phyloP scores from a whole-genome alignment of 2,329 filamentous ascomycete species.

The Microthyrium microscopicum region DNA sequence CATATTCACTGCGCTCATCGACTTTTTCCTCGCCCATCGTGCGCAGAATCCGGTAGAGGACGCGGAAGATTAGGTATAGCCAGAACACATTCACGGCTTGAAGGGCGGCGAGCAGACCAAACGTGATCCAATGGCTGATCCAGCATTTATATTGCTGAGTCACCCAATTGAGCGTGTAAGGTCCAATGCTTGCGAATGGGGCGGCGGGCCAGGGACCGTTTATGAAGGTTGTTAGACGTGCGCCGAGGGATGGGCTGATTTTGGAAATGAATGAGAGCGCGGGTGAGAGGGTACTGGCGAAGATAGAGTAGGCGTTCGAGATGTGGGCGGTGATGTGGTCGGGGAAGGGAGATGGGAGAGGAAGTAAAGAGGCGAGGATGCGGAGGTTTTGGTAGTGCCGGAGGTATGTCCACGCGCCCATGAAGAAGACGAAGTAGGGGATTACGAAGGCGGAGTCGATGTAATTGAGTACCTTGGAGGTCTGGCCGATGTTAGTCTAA shows the following conservation, averaged over 20 bases:
- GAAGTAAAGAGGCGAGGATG: slow-evolving; percentile 57
- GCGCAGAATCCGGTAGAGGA: slow-evolving; percentile 53
- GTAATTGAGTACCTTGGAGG: slow-evolving; percentile 85
- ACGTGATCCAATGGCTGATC: slow-evolving; percentile 51
- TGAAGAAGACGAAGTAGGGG: slow-evolving; percentile 73
- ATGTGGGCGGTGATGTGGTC: slow-evolving; percentile 6
- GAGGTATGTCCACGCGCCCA: slow-evolving; percentile 72
- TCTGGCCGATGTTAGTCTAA: slow-evolving; percentile 31
- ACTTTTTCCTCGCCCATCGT: slow-evolving; percentile 36
- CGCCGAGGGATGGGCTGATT: slow-evolving; percentile 3
- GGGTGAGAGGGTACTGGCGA: not conserved
- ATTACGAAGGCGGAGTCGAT: slow-evolving; percentile 61
- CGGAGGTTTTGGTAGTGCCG: slow-evolving; percentile 71
- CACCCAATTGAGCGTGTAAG: slow-evolving; percentile 62
- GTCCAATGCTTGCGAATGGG: slow-evolving; percentile 57
- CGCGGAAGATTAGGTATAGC: slow-evolving; percentile 61
- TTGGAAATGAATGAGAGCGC: not conserved
- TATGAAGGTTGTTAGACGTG: slow-evolving; percentile 1
- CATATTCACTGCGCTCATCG: slow-evolving; percentile 60
- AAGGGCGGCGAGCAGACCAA: slow-evolving; percentile 44
- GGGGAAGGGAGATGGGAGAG: slow-evolving; percentile 6
- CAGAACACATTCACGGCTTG: slow-evolving; percentile 69
- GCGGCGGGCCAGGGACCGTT: slow-evolving; percentile 26
- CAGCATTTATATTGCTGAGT: slow-evolving; percentile 62
- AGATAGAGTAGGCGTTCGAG: not conserved